phyloP scores from a whole-genome alignment of 2,329 filamentous ascomycete genomes.

The Eutypella sp. region DNA sequence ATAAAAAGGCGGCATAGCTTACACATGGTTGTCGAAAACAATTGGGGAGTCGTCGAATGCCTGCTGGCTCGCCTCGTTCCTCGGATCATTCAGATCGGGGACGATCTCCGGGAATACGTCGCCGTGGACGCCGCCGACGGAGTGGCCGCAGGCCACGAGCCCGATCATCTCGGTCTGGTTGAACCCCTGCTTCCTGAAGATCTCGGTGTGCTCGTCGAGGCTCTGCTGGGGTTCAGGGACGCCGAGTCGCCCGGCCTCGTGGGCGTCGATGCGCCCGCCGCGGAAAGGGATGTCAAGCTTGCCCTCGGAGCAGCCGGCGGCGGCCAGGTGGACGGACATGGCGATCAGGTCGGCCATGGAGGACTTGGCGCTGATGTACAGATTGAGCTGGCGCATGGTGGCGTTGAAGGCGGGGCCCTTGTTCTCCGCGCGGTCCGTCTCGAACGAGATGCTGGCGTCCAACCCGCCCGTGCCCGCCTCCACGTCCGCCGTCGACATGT shows the following conservation, averaged over 20 bases:
- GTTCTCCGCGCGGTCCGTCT: conserved; percentile 23
- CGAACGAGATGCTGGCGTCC: conserved; percentile 26
- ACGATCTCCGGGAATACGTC: neutral
- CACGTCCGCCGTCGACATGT: conserved; percentile 22
- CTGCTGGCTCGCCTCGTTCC: conserved; percentile 1
- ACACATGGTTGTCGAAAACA: conserved; percentile 16
- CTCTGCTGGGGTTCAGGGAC: conserved; percentile 21
- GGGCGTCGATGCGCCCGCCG: conserved; percentile 22
- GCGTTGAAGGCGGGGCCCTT: conserved; percentile 22
- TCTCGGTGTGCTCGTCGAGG: conserved; percentile 19
- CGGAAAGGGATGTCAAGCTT: conserved; percentile 18
- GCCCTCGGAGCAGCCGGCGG: conserved; percentile 21
- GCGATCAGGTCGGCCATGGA: conserved; percentile 24
- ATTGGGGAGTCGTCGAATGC: conserved; percentile 17
- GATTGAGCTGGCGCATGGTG: conserved; percentile 16
- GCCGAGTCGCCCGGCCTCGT: conserved; percentile 20
- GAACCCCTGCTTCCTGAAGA: conserved; percentile 21
- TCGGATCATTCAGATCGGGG: conserved; percentile 10
- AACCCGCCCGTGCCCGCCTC: conserved; percentile 21
- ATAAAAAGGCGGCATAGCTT: neutral
- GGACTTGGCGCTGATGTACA: conserved; percentile 6
- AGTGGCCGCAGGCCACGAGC: conserved; percentile 24
- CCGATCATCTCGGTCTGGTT: conserved; percentile 20
- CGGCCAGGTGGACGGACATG: conserved; percentile 24
- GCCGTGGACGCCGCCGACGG: conserved; percentile 12